phyloP scores from a whole-genome alignment of 352 stramenopile genomes.

The Hyaloperonospora brassicae region DNA sequence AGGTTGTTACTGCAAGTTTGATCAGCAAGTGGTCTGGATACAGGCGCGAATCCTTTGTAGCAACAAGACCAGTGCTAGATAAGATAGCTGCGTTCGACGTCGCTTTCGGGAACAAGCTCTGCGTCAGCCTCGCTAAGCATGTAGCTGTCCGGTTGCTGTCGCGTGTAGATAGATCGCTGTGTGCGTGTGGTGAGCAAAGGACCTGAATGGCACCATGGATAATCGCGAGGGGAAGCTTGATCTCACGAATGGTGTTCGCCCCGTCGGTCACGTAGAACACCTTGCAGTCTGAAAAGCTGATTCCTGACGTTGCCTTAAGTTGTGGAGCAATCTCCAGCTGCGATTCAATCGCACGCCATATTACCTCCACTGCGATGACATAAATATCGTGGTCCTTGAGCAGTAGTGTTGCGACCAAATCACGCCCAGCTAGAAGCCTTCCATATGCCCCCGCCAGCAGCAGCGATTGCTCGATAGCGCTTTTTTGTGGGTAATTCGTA shows the following conservation, averaged over 20 bases:
- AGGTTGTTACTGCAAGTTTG: conserved; percentile 53
- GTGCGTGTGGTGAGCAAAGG: conserved; percentile 46
- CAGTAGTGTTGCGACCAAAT: conserved; percentile 57
- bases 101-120: conserved; percentile 57
- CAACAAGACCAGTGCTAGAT: conserved; percentile 61
- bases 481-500: conserved; percentile 21
- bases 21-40: conserved; percentile 58
- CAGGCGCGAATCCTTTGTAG: conserved; percentile 62
- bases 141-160: conserved; percentile 8
- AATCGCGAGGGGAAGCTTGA: conserved; percentile 59
- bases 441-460: conserved; percentile 60
- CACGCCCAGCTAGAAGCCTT: conserved; percentile 50
- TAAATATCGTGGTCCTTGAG: conserved; percentile 54
- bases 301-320: conserved; percentile 39
- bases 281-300: conserved; percentile 70
- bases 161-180: conserved; percentile 10
- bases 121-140: conserved; percentile 35
- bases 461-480: conserved; percentile 44
- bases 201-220: conserved; percentile 66
- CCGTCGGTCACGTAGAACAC: conserved; percentile 70
- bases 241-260: conserved; percentile 57
- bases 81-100: conserved; percentile 43
- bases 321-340: conserved; percentile 49
- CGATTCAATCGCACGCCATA: conserved; percentile 59
- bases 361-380: conserved; percentile 53